Conservation (phyloP, 2,329 filamentous ascomycete species). For the Zasmidium cellare region DNA sequence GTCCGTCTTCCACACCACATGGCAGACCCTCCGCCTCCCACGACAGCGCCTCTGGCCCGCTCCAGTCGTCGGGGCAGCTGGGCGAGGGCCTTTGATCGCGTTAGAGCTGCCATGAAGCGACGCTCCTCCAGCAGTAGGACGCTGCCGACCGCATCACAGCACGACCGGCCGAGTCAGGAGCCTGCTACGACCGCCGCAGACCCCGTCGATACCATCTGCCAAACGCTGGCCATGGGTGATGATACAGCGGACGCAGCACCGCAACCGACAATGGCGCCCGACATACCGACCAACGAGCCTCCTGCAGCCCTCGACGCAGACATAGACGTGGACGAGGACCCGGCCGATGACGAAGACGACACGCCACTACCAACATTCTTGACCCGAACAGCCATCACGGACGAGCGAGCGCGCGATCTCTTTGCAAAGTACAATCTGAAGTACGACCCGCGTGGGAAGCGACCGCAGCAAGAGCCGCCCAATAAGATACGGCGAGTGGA, state of each 20-base stretch:
- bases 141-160: not conserved
- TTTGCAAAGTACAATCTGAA: constrained; percentile 46
- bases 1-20: constrained; percentile 3
- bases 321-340: constrained; percentile 9
- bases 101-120: constrained; percentile 25
- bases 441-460: constrained; percentile 22
- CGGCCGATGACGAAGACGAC: constrained; percentile 21
- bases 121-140: constrained; percentile 14
- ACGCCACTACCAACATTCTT: constrained; percentile 22
- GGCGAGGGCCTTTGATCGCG: constrained; percentile 26
- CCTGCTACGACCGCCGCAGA: not conserved
- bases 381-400: constrained; percentile 16
- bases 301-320: constrained; percentile 3
- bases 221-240: not conserved
- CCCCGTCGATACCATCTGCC: not conserved
- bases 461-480: constrained; percentile 19
- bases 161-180: constrained; percentile 7
- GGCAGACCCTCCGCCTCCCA: constrained; percentile 7
- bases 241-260: not conserved
- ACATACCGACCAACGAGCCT: constrained; percentile 6
- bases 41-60: not conserved
- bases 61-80: constrained; percentile 22
- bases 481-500: constrained; percentile 32
- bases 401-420: constrained; percentile 36
- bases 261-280: not conserved